A percentile compares a stretch with the other conserved stretches of the same genome.
phyloP scores from a whole-genome alignment of 2,329 filamentous ascomycete species.

The Aspergillus brunneoviolaceus region DNA sequence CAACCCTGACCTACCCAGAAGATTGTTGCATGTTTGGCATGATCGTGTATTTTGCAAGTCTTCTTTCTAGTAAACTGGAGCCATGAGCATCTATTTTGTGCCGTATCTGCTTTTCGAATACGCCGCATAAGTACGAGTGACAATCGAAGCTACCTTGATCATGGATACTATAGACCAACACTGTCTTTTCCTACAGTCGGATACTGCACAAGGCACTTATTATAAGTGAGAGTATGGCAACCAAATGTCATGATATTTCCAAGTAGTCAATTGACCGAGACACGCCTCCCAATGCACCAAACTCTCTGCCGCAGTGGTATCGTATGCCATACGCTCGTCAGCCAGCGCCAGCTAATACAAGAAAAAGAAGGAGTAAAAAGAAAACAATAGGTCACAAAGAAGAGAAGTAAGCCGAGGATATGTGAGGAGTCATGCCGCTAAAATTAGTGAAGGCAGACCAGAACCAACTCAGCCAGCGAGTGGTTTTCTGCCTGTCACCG shows the following conservation, averaged over 20 bases:
- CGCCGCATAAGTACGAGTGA: no score
- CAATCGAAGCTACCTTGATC: no score
- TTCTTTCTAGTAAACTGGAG: no score
- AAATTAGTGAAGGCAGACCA: not conserved
- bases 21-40: not conserved
- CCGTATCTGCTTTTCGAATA: not conserved
- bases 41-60: no score
- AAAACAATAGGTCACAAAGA: conserved; percentile 1
- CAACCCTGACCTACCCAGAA: no score
- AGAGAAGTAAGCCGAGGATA: not conserved
- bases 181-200: no score
- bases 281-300: conserved; percentile 28
- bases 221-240: not conserved
- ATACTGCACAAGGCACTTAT: not conserved
- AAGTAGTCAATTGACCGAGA: not conserved
- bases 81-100: no score
- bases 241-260: not conserved
- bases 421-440: not conserved
- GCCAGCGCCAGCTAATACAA: conserved; percentile 20
- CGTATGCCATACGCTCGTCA: conserved; percentile 27
- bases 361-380: conserved; percentile 14
- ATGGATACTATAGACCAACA: not conserved
- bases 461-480: conserved; percentile 16
- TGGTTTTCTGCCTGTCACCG: conserved; percentile 40
- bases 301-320: conserved; percentile 26